Percentiles rank a stretch among this genome's conserved stretches.
These are phyloP conservation scores for Kwoniella bestiolae DNA, from an alignment of 768 basidiomycete species.

Conservation along the genomic window DNA sequence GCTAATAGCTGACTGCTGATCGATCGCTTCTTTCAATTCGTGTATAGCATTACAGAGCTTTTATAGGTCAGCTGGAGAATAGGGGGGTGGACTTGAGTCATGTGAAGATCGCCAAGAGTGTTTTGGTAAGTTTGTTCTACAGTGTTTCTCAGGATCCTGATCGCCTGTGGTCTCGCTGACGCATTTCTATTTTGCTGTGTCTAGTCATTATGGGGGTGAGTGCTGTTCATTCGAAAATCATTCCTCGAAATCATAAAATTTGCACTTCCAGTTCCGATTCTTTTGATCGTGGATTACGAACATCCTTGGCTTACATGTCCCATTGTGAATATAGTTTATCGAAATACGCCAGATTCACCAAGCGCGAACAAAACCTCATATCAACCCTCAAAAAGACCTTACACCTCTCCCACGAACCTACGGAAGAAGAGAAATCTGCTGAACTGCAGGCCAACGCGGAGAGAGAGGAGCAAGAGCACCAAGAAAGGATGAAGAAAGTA, in stretches of 20 bases:
- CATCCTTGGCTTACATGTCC: neutral
- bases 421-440: constrained; percentile 43
- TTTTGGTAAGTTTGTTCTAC: constrained; percentile 55
- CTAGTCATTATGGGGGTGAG: constrained; percentile 36
- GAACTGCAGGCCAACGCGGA: constrained; percentile 29
- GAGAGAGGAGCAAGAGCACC: constrained; percentile 29
- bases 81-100: constrained; percentile 67
- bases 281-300: too few species aligned
- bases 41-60: constrained; percentile 66
- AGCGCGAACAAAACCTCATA: constrained; percentile 31
- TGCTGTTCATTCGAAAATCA: too few species aligned
- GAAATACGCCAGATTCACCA: constrained; percentile 35
- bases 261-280: too few species aligned
- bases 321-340: constrained; percentile 20
- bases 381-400: constrained; percentile 28
- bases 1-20: neutral
- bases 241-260: too few species aligned
- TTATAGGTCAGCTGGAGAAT: constrained; percentile 63
- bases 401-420: constrained; percentile 36
- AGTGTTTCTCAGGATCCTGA: neutral
- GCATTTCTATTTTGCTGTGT: neutral
- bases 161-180: neutral
- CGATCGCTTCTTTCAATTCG: neutral
- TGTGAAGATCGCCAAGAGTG: constrained; percentile 68
- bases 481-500: constrained; percentile 26